phyloP scores from a whole-genome alignment of 768 basidiomycete species.

The Brasilioporus rufonigricans region DNA sequence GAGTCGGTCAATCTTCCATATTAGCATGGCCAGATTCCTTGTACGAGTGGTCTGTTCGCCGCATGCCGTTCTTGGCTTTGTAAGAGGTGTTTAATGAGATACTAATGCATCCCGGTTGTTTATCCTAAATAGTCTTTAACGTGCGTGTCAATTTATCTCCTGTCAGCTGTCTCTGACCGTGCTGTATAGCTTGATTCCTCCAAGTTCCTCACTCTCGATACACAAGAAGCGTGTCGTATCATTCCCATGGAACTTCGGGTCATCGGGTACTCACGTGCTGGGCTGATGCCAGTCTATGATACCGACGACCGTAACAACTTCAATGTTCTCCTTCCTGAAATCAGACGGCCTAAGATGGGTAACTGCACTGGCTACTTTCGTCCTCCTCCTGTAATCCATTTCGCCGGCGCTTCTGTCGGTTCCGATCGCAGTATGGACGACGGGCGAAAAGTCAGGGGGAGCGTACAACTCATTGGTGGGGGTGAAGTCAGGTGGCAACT shows the following conservation, averaged over 20 bases:
- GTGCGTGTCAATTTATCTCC: conserved; percentile 2
- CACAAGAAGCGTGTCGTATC: conserved; percentile 49
- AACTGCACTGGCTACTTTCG: conserved; percentile 24
- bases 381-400: conserved; percentile 49
- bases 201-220: conserved; percentile 31
- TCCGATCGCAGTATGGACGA: conserved; percentile 33
- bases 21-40: neutral
- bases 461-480: conserved; percentile 47
- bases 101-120: neutral
- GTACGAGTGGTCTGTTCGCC: no score
- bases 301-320: conserved; percentile 2
- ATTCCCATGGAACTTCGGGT: conserved; percentile 51
- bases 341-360: neutral
- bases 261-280: conserved; percentile 34
- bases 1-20: conserved; percentile 21
- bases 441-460: conserved; percentile 39
- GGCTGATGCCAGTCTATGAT: conserved; percentile 20
- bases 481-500: conserved; percentile 52
- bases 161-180: neutral
- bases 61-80: neutral
- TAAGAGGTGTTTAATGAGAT: neutral
- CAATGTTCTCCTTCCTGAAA: conserved; percentile 14
- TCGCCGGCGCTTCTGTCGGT: conserved; percentile 45
- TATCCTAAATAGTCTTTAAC: conserved; percentile 21
- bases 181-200: conserved; percentile 18